These are phyloP conservation scores for Mycocentrospora acerina DNA, from an alignment of 2,329 filamentous ascomycete species.

Conservation along the genomic window DNA sequence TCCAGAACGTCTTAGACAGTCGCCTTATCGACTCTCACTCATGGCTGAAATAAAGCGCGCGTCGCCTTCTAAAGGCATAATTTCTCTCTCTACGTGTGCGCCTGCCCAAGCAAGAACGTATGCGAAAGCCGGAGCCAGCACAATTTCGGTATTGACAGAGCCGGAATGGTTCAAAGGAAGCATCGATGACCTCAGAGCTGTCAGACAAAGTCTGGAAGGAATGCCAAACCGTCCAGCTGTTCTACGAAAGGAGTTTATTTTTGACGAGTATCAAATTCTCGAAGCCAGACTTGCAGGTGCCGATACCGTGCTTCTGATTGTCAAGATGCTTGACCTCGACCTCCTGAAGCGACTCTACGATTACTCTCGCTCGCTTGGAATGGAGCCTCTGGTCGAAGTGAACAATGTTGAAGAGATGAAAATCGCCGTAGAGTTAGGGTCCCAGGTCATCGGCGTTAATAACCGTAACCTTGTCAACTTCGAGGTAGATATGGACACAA, in stretches of 20 bases:
- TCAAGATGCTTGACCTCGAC: constrained; percentile 89
- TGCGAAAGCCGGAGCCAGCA: constrained; percentile 89
- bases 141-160: constrained; percentile 97
- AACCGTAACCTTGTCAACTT: constrained; percentile 96
- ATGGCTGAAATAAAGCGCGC: constrained; percentile 98
- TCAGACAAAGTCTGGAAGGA: constrained; percentile 82
- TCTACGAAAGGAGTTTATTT: constrained; percentile 94
- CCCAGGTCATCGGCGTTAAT: constrained; percentile 94
- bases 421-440: constrained; percentile 78
- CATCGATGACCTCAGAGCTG: constrained; percentile 86
- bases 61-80: constrained; percentile 94
- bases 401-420: constrained; percentile 94
- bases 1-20: constrained; percentile 73
- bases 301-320: constrained; percentile 91
- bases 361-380: constrained; percentile 86
- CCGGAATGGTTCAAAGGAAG: constrained; percentile 99
- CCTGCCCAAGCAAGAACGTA: constrained; percentile 89
- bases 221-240: constrained; percentile 93
- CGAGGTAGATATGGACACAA: constrained; percentile 92
- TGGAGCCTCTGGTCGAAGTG: constrained; percentile 97
- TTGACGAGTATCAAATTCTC: constrained; percentile 96
- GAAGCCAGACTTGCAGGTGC: constrained; percentile 91
- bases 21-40: constrained; percentile 83
- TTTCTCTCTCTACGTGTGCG: constrained; percentile 82
- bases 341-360: constrained; percentile 77